Conservation (phyloP, 1,139 yeast species). For the Yamadazyma pseudoaaseri region DNA sequence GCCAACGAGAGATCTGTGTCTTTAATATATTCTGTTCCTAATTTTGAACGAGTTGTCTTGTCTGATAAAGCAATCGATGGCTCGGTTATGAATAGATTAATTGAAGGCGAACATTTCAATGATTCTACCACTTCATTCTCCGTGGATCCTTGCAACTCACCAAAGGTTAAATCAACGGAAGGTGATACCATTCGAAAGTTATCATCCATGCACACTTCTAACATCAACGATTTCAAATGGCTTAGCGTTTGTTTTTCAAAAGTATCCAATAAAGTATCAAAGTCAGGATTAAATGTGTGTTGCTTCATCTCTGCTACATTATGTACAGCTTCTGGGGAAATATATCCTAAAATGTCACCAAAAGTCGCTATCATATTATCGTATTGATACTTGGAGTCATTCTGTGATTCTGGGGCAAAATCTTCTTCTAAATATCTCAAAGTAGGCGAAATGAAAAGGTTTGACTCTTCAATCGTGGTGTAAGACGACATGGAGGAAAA, state of each 20-base stretch:
- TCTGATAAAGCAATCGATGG: constrained; percentile 38
- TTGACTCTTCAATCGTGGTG: constrained; percentile 3
- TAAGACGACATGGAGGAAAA: constrained; percentile 2
- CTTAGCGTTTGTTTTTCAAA: constrained; percentile 62
- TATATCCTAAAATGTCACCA: constrained; percentile 38
- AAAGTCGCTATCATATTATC: constrained; percentile 57
- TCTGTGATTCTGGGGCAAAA: constrained; percentile 38
- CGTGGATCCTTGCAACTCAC: constrained; percentile 26
- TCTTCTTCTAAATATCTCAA: constrained; percentile 42
- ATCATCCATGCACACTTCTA: constrained; percentile 34
- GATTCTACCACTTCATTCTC: constrained; percentile 17
- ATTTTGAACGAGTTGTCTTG: constrained; percentile 12
- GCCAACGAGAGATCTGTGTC: constrained; percentile 23
- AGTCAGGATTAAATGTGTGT: constrained; percentile 33
- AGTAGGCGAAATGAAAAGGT: constrained; percentile 26
- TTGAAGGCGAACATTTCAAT: constrained; percentile 19
- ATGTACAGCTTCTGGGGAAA: constrained; percentile 36
- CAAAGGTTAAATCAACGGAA: constrained; percentile 44
- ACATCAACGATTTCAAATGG: constrained; percentile 35
- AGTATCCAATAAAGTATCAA: constrained; percentile 56
- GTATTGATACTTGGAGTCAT: constrained; percentile 47
- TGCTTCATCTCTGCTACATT: constrained; percentile 29
- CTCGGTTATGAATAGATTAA: constrained; percentile 29
- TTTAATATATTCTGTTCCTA: constrained; percentile 6
- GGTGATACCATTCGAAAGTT: constrained; percentile 56